Base-by-base conservation (phyloP, 306 rosid species). In the Astragalus membranaceus region DNA sequence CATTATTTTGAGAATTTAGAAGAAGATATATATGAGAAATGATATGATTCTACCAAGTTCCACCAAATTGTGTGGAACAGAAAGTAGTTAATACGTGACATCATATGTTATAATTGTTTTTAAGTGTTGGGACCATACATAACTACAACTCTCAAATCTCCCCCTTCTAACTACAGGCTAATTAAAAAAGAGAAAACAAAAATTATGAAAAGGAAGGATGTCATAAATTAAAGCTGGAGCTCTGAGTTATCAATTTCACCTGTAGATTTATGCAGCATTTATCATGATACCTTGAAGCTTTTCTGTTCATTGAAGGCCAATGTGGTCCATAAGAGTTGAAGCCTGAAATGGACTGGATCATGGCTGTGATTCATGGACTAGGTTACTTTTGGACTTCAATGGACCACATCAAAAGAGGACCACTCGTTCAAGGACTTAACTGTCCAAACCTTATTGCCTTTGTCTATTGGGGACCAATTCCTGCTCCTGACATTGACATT, bases 381-480 rank as follows among this genome's bases (percentile, higher is more conserved):
- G 39, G 54, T 82, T 54, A 29, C 70, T 60, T 64, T 70, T 65
- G 59, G 42, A 60, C 81, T 68, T 13, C 47, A 5, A 64, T 50
- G 83, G 85, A 78, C 86, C 89, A 77, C 76, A 43, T 71, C 70
- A 6, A 56, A 43, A 57, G 43, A 75, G 88, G 88, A 88, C 91
- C 86, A 82, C 87, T 23, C 49, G 6, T 81, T 43, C 44, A 49
- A 37, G 58, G 78, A 42, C 78, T 55, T 26, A 64, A 55, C 47
- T 32, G 43, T 69, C 73, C 72, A 67, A 55, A 56, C 35, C 36
- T 53, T 36, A 32, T 17, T 9, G 75, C 42, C 51, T 43, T 80
- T 65, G 67, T 52, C 78, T 42, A 5, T 54, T 41, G 32, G 81
- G 85, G 75, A 73, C 84, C 80, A 79, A 26, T 33, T 57, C 4